Evolutionary conservation across 805 yeast species (phyloP).

Genomic region (Lipomyces yamadae): DNA sequence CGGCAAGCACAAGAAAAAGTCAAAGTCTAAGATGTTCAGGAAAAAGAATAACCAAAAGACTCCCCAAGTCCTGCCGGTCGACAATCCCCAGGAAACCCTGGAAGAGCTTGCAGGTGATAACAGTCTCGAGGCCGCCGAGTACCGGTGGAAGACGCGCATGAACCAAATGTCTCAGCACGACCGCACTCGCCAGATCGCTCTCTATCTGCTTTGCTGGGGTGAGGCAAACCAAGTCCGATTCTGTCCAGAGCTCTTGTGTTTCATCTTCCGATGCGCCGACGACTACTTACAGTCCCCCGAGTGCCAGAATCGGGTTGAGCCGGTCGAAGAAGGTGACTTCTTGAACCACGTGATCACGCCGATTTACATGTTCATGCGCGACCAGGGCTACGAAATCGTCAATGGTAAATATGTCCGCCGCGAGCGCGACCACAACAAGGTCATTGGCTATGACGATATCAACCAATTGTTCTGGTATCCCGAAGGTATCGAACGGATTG

Average conservation of each 20-base stretch:
- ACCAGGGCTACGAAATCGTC: constrained; percentile 65
- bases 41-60: constrained; percentile 51
- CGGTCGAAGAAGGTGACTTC: constrained; percentile 67
- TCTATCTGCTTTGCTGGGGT: constrained; percentile 72
- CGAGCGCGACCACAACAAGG: constrained; percentile 68
- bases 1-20: constrained; percentile 58
- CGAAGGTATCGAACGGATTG: constrained; percentile 93
- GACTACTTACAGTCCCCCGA: constrained; percentile 88
- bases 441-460: constrained; percentile 90
- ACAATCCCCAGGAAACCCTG: constrained; percentile 62
- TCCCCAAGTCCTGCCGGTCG: constrained; percentile 52
- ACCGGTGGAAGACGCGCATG: constrained; percentile 76
- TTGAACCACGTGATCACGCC: constrained; percentile 93
- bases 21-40: constrained; percentile 41
- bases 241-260: constrained; percentile 87
- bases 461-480: constrained; percentile 99
- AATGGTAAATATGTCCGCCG: constrained; percentile 64
- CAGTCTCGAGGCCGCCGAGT: constrained; percentile 76
- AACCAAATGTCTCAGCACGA: constrained; percentile 57
- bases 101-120: constrained; percentile 72
- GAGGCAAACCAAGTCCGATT: constrained; percentile 89
- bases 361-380: constrained; percentile 67
- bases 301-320: constrained; percentile 72
- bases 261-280: constrained; percentile 90
- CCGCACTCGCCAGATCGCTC: constrained; percentile 67